phyloP scores from a whole-genome alignment of 148 eudicot species.

The Silene uniflora region DNA sequence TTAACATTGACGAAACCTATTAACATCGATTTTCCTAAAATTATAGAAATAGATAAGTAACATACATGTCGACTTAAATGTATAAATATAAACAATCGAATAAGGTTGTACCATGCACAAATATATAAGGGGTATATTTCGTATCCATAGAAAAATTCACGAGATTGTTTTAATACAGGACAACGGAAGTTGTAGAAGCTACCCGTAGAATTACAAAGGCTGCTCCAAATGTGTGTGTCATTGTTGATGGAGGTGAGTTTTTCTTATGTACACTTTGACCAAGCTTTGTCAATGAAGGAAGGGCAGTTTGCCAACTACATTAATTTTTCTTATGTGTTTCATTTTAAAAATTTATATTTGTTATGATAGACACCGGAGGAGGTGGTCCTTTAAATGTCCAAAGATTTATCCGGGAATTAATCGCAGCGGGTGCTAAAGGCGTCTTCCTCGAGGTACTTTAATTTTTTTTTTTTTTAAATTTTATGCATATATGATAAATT shows the following conservation, averaged over 20 bases:
- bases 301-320: neutral
- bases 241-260: slow-evolving; percentile 24
- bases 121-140: too few species aligned
- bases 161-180: neutral
- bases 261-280: neutral
- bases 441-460: slow-evolving; percentile 27
- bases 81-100: too few species aligned
- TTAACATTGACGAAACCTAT: too few species aligned
- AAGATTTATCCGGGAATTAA: slow-evolving; percentile 10
- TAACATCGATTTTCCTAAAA: neutral
- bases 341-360: too few species aligned
- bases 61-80: too few species aligned
- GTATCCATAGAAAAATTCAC: too few species aligned
- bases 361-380: slow-evolving; percentile 28
- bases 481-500: neutral
- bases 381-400: slow-evolving; percentile 16
- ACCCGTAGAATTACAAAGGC: slow-evolving; percentile 14
- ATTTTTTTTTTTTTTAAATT: neutral
- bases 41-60: too few species aligned
- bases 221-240: slow-evolving; percentile 18
- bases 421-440: slow-evolving; percentile 29
- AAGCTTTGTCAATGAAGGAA: neutral
- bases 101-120: too few species aligned
- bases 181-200: slow-evolving; percentile 22
- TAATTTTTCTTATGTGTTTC: neutral